These are phyloP conservation scores for Vanrija sp. DNA, from an alignment of 1,284 basidiomycete species.

Conservation along the genomic window DNA sequence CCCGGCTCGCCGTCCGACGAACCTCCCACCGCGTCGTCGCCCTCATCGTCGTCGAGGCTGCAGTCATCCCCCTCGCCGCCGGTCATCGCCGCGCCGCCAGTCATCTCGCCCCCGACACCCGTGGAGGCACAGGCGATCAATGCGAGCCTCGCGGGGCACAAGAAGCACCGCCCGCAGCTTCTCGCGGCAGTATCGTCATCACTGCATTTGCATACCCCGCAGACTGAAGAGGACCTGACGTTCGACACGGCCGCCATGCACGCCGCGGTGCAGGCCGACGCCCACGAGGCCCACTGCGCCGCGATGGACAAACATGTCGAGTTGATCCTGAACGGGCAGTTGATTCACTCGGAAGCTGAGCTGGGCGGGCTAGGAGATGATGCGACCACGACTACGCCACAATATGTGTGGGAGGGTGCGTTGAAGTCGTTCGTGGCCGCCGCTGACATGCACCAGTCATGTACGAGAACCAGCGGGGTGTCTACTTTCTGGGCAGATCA, in stretches of 20 bases:
- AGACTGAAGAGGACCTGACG: too few relatives aligned
- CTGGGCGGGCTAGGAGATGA: not conserved
- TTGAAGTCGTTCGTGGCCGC: conserved; percentile 12
- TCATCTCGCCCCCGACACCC: too few relatives aligned
- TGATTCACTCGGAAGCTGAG: conserved; percentile 4
- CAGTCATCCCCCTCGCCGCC: too few relatives aligned
- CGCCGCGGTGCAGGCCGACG: not conserved
- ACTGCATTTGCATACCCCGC: too few relatives aligned
- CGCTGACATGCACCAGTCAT: conserved; percentile 29
- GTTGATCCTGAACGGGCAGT: conserved; percentile 1
- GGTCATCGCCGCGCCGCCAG: too few relatives aligned
- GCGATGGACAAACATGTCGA: conserved; percentile 3
- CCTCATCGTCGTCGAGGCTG: too few relatives aligned
- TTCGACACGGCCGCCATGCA: not conserved
- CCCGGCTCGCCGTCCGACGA: too few relatives aligned
- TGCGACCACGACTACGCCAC: not conserved
- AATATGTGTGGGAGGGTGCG: conserved; percentile 69
- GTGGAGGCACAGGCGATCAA: too few relatives aligned
- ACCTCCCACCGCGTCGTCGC: too few relatives aligned
- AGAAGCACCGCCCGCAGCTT: too few relatives aligned
- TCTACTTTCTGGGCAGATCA: conserved; percentile 42
- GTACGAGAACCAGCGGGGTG: conserved; percentile 50
- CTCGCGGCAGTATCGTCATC: too few relatives aligned
- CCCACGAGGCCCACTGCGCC: not conserved
- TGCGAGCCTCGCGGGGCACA: too few relatives aligned